Evolutionary conservation across 2,329 filamentous ascomycete genomes (phyloP), one percentile per base, ranked within the genome.

Genomic region (Epichloe uncinata): DNA sequence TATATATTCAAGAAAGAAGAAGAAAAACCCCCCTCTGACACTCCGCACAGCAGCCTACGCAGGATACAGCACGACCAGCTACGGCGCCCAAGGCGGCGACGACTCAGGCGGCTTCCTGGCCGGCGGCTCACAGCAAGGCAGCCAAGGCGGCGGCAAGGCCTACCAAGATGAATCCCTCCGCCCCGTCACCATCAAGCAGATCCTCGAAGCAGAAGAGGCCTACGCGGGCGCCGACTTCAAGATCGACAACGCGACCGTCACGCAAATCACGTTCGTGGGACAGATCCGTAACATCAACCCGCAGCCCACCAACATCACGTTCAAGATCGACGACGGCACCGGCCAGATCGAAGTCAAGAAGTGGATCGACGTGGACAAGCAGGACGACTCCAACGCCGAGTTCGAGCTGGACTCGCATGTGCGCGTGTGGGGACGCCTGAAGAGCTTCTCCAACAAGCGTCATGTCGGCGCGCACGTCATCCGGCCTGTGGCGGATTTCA

Each of bases 321-420:
- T 94, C 76, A 86, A 84, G 61, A 73, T 98, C 60, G 93, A 98
- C 69, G 93, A 98, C 68, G 93, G 93, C 64, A 98, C 94, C 1
- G 90, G 88, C 53, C 76, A 82, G 54, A 84, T 96, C 59, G 94
- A 98, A 68, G 90, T 88, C 57, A 94, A 93, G 72, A 82, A 85
- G 66, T 95, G 86, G 85, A 75, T 86, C 50, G 84, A 91, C 67
- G 69, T 75, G 56, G 78, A 81, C 61, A 76, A 75, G 62, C 63
- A 69, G 37, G 67, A 69, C n/a, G 66, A 66, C 15, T 61, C 66
- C 30, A 70, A 72, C 55, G 64, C 72, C 18, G 75, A 78, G 42
- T 79, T 87, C 57, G 75, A 80, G 55, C 74, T 84, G 56, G 85
- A 91, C 61, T 78, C 82, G 48, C 91, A 95, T 68, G 87, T 91